These are phyloP conservation scores for Penicillium turbatum DNA, from an alignment of 495 filamentous ascomycete genomes.

Conservation along the genomic window DNA sequence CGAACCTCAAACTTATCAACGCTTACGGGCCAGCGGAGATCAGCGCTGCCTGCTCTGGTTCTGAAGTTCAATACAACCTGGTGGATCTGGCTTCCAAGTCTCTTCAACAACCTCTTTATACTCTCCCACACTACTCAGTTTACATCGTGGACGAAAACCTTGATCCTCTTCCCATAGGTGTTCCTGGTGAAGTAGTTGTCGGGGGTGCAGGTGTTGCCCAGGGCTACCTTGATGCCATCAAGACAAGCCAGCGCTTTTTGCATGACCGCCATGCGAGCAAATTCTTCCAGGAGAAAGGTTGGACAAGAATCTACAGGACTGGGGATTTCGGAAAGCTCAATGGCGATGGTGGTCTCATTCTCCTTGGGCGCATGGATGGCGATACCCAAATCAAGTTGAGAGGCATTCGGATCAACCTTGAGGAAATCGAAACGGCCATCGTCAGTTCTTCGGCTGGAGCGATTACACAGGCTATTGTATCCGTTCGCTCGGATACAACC, in stretches of 20 bases:
- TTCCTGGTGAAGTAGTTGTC: slow-evolving; percentile 44
- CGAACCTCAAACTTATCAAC: slow-evolving; percentile 26
- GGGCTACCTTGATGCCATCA: slow-evolving; percentile 40
- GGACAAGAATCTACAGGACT: slow-evolving; percentile 24
- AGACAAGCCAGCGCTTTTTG: slow-evolving; percentile 34
- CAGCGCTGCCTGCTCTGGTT: slow-evolving; percentile 19
- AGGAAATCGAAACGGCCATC: slow-evolving; percentile 41
- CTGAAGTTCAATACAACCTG: slow-evolving; percentile 14
- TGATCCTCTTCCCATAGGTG: slow-evolving; percentile 37
- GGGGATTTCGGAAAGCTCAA: slow-evolving; percentile 24
- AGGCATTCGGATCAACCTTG: slow-evolving; percentile 49
- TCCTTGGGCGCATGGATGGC: slow-evolving; percentile 37
- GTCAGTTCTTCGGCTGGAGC: slow-evolving; percentile 29
- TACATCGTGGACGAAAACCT: slow-evolving; percentile 44
- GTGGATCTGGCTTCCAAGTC: not conserved
- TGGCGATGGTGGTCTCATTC: slow-evolving; percentile 30
- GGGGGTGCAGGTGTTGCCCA: slow-evolving; percentile 39
- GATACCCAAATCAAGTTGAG: slow-evolving; percentile 51
- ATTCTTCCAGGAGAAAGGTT: slow-evolving; percentile 19
- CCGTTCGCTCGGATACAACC: not conserved
- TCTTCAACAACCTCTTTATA: slow-evolving; percentile 19
- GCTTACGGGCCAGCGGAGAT: slow-evolving; percentile 35
- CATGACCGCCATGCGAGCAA: slow-evolving; percentile 24
- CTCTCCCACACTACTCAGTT: slow-evolving; percentile 42
- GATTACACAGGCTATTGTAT: slow-evolving; percentile 20